Conservation (phyloP, 2,329 filamentous ascomycete genomes). For the Curvularia eragrostidis region DNA sequence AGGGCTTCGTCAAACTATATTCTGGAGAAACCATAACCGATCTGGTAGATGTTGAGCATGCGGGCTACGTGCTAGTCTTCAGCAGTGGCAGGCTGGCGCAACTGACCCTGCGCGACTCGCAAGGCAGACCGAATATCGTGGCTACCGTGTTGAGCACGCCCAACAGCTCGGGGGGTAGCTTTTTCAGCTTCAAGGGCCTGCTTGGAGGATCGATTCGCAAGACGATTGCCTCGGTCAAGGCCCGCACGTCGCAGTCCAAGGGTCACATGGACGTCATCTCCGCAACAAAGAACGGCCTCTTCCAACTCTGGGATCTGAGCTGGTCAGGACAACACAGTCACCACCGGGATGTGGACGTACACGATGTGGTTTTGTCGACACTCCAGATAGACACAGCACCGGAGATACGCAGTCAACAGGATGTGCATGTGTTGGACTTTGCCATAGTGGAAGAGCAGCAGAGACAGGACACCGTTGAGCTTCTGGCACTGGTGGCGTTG, state of each 20-base stretch:
- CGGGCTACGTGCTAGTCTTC: slow-evolving; percentile 84
- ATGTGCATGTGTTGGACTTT: slow-evolving; percentile 81
- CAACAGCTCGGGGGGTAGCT: slow-evolving; percentile 67
- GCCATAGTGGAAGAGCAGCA: slow-evolving; percentile 62
- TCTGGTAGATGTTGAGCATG: slow-evolving; percentile 82
- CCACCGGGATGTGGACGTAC: slow-evolving; percentile 73
- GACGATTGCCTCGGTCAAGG: slow-evolving; percentile 80
- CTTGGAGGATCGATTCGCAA: slow-evolving; percentile 74
- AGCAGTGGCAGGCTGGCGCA: slow-evolving; percentile 88
- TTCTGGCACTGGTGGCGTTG: slow-evolving; percentile 45
- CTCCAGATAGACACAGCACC: slow-evolving; percentile 63
- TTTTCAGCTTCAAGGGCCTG: slow-evolving; percentile 80
- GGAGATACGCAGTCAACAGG: slow-evolving; percentile 58
- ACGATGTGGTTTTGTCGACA: slow-evolving; percentile 67
- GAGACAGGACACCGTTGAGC: slow-evolving; percentile 42
- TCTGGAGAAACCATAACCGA: slow-evolving; percentile 79
- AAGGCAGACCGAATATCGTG: slow-evolving; percentile 82
- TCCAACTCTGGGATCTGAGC: slow-evolving; percentile 88
- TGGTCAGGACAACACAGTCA: slow-evolving; percentile 83
- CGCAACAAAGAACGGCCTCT: slow-evolving; percentile 74
- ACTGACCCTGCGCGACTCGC: slow-evolving; percentile 81
- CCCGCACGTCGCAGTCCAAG: slow-evolving; percentile 72
- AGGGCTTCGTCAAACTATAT: slow-evolving; percentile 75
- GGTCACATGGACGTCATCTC: slow-evolving; percentile 87
- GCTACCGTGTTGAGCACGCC: slow-evolving; percentile 75